Evolutionary conservation across 305 asterid genomes (phyloP), one percentile per base, ranked within the genome.

Genomic region (Fraxinus velutina): DNA sequence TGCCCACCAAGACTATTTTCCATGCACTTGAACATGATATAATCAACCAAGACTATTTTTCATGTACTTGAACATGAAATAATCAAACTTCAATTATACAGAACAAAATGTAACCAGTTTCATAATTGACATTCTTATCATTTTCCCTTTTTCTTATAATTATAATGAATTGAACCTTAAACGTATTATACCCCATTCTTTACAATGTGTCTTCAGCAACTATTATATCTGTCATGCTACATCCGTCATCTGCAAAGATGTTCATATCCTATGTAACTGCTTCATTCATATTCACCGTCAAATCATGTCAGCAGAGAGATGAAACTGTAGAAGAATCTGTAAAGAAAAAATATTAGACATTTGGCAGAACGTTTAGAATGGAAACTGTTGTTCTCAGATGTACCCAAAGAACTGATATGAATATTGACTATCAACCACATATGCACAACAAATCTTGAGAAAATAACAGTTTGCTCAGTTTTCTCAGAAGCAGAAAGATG

Each of bases 131-230:
- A 71, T 84, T 78, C 88, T 84, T 84, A 81, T 81, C 78, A 88
- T 83, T 86, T 86, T 81, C 77, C 68, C 73, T 83, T 87, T 81
- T 85, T 88, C 60, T 15, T 85, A 81, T 79, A 88, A 88, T 80
- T 78, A 88, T 80, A 88, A 88, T 79, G 85, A 88, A 89, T 86
- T 34, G 84, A 83, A 80, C 73, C 86, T 87, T 84, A 88, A 83
- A 74, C 82, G 80, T 89, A 80, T 79, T 72, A 79, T 80, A 82
- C 84, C 88, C 85, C 86, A 32, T 85, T 91, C 90, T 93, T 93
- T 92, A 91, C 93, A 91, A 82, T 85, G 87, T 88, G 86, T 81
- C 89, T 91, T 92, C 90, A 87, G 83, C 86, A 85, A 87, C 94
- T 89, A 88, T 91, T 87, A 91, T 42, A 79, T 73, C 19, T 15